Evolutionary conservation across 495 filamentous ascomycete genomes (phyloP), one percentile per base, ranked within the genome.

Genomic region (Astrothelium macrocarpum): DNA sequence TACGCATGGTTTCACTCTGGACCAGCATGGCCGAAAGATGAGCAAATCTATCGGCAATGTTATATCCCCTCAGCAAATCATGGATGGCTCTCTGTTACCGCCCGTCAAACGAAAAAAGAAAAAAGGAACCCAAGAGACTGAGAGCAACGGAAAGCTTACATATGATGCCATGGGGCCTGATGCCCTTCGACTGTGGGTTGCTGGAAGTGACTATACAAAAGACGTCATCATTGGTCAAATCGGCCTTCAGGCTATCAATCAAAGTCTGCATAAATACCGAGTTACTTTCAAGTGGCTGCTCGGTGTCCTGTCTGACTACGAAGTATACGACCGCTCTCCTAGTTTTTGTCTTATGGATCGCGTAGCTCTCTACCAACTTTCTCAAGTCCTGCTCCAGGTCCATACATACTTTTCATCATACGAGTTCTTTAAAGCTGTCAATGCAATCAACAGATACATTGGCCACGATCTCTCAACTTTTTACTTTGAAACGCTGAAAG

Each of bases 21-120:
- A 97, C 66, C 81, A 89, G 64, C 75, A 87, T 12, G 93, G 93
- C 26, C 90, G 87, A 65, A 99, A 99, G 72, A 99, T 99, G 94
- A 96, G 91, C 73, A 99, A 99, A 73, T 96, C 90, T 1, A 78
- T 96, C 18, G 94, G 95, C n/a, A 97, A 99, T 71, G 82, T 87
- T 53, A 84, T 97, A 62, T 79, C 83, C 0, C 91, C 94, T 0
- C 80, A 85, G 56, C 77, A 95, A 65, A 91, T 98, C 67, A 92
- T 95, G 76, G 82, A 88, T 45, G 93, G 91, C 36, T 79, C 85
- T 10, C 78, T 95, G 2, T 72, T 88, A 4, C 84, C 85, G 20
- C 81, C 84, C 5, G 65, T 84, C 32, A 82, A 82, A 63, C 75
- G 69, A 34, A 80, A 79, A 63, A 82, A 84, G 66, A 75, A 78